Conservation (phyloP, 257 asterid genomes). For the Craterostigma plantagineum region DNA sequence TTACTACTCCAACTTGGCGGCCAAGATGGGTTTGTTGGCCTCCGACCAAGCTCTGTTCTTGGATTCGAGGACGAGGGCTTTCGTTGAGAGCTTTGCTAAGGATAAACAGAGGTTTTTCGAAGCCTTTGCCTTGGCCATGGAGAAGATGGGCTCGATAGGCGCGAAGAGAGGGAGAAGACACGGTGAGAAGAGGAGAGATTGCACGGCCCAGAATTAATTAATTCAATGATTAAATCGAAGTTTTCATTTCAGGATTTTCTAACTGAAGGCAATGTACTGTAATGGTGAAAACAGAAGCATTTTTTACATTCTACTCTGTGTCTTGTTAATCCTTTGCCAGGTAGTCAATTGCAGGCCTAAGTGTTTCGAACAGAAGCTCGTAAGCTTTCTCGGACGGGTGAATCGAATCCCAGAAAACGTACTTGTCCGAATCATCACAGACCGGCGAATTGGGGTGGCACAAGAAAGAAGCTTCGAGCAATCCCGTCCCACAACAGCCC, state of each 20-base stretch:
- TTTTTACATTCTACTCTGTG: no score
- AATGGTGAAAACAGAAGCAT: no score
- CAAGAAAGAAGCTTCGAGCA: background rate
- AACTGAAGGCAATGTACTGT: no score
- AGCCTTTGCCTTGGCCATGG: constrained; percentile 70
- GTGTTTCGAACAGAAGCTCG: background rate
- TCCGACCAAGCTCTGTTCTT: constrained; percentile 59
- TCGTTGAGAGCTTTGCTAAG: constrained; percentile 60
- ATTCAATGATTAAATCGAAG: no score
- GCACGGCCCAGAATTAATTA: constrained; percentile 11
- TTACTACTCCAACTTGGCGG: constrained; percentile 70
- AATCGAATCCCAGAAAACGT: background rate
- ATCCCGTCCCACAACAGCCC: background rate
- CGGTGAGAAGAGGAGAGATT: constrained; percentile 67
- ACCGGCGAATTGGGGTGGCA: background rate
- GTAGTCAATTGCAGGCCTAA: background rate
- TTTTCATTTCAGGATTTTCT: no score
- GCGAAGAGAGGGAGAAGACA: constrained; percentile 66
- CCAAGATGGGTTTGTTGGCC: constrained; percentile 54
- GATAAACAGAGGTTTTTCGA: constrained; percentile 51
- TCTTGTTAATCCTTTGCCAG: no score
- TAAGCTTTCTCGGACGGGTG: background rate
- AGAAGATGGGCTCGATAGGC: constrained; percentile 85
- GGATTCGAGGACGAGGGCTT: constrained; percentile 64
- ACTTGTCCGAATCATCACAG: background rate